phyloP scores from a whole-genome alignment of 371 early-diverging fungal genomes.

The Mortierella sp. region DNA sequence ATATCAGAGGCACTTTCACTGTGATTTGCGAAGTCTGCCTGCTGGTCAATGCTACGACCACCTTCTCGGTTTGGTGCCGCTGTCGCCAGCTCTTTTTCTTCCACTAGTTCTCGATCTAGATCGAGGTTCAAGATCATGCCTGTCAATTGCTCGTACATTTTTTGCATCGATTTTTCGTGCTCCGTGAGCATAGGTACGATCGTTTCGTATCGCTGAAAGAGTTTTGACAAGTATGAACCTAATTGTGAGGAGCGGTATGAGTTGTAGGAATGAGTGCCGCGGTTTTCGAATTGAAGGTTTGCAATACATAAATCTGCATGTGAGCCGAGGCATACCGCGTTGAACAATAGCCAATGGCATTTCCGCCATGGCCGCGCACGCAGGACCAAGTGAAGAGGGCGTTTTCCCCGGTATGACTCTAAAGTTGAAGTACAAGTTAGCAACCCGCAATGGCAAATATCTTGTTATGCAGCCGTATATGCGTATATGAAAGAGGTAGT shows the following conservation, averaged over 20 bases:
- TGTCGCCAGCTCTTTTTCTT: neutral
- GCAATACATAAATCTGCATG: neutral
- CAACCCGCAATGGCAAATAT: too few relatives aligned
- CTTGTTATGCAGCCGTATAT: neutral
- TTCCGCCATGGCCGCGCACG: slow-evolving; percentile 43
- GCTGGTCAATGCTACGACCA: neutral
- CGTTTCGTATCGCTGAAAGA: slow-evolving; percentile 48
- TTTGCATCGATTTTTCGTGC: slow-evolving; percentile 19
- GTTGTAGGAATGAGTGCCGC: neutral
- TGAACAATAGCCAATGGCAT: slow-evolving; percentile 36
- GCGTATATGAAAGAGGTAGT: neutral
- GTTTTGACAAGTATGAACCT: slow-evolving; percentile 28
- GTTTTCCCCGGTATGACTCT: slow-evolving; percentile 43
- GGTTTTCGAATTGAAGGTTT: neutral
- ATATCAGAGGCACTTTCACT: neutral
- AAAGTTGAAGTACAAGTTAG: neutral
- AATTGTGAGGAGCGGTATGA: too few relatives aligned
- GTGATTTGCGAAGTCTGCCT: neutral
- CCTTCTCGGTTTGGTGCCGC: neutral
- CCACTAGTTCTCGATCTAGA: slow-evolving; percentile 1
- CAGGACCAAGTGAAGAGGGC: slow-evolving; percentile 42
- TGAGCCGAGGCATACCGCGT: slow-evolving; percentile 16
- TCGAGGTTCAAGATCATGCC: slow-evolving; percentile 27
- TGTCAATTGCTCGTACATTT: slow-evolving; percentile 28
- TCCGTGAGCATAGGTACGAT: slow-evolving; percentile 34